Conservation (phyloP, 805 yeast species). For the Cyberlindnera maclurae region DNA sequence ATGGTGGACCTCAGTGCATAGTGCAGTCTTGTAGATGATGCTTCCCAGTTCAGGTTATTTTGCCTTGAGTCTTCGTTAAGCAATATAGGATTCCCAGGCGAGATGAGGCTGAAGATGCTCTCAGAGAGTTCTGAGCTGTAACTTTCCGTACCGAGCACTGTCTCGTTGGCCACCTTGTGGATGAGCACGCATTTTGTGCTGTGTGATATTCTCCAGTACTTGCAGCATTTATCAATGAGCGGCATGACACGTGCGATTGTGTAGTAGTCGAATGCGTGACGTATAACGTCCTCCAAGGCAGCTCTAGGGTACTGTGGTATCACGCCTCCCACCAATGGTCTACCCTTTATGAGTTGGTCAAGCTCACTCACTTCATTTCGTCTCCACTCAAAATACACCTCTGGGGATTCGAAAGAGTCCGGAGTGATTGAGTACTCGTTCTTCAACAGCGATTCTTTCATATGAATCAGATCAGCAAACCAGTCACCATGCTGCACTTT, state of each 20-base stretch:
- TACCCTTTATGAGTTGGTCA: background rate
- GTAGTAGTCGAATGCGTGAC: constrained; percentile 37
- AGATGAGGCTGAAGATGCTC: constrained; percentile 1
- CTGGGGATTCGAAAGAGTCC: constrained; percentile 30
- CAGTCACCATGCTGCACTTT: constrained; percentile 30
- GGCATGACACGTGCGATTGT: background rate
- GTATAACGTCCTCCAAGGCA: constrained; percentile 33
- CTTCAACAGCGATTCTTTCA: constrained; percentile 10
- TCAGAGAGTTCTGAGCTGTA: background rate
- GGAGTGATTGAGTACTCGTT: constrained; percentile 26
- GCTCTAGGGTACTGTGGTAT: constrained; percentile 38
- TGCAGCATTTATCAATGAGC: constrained; percentile 29
- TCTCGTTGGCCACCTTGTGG: constrained; percentile 41
- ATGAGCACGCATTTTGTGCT: constrained; percentile 43
- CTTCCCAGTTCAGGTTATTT: constrained; percentile 41
- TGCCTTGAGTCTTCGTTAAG: constrained; percentile 39
- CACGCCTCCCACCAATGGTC: constrained; percentile 8
- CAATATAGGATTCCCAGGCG: constrained; percentile 30
- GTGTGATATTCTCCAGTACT: constrained; percentile 52
- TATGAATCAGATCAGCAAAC: constrained; percentile 25
- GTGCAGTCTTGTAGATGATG: constrained; percentile 41
- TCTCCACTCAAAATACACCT: constrained; percentile 36
- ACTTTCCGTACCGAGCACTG: constrained; percentile 23
- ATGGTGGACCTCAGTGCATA: constrained; percentile 37
- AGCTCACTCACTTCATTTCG: constrained; percentile 27